These are phyloP conservation scores for Chrysosporium keratinophilum DNA, from an alignment of 2,329 filamentous ascomycete genomes.

Conservation along the genomic window DNA sequence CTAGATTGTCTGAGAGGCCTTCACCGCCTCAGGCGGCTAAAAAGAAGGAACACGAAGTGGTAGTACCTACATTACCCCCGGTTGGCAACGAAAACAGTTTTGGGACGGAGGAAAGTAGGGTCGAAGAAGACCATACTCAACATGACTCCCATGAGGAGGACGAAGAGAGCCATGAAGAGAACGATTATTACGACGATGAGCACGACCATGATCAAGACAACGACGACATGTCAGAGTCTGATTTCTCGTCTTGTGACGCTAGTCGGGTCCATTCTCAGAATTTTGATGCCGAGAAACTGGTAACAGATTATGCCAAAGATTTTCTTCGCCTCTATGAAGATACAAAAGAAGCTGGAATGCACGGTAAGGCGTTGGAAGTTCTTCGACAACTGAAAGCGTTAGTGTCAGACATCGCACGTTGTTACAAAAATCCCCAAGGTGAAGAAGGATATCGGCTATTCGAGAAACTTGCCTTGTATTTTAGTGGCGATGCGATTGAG, in stretches of 20 bases:
- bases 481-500: slow-evolving; percentile 77
- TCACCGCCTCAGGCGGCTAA: slow-evolving; percentile 22
- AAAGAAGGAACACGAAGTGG: slow-evolving; percentile 12
- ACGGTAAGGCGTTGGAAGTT: slow-evolving; percentile 67
- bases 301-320: slow-evolving; percentile 65
- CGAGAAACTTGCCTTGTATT: slow-evolving; percentile 64
- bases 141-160: slow-evolving; percentile 31
- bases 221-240: slow-evolving; percentile 54
- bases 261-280: slow-evolving; percentile 24
- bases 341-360: slow-evolving; percentile 62
- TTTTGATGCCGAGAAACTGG: slow-evolving; percentile 37
- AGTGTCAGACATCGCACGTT: slow-evolving; percentile 59
- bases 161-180: slow-evolving; percentile 31
- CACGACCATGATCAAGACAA: slow-evolving; percentile 32
- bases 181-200: slow-evolving; percentile 42
- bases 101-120: slow-evolving; percentile 21
- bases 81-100: not conserved
- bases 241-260: slow-evolving; percentile 48
- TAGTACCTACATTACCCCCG: slow-evolving; percentile 5
- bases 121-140: slow-evolving; percentile 22
- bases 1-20: slow-evolving; percentile 55
- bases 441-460: slow-evolving; percentile 57
- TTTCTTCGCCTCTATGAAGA: slow-evolving; percentile 78
- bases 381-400: slow-evolving; percentile 61
- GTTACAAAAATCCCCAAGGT: slow-evolving; percentile 47